These are phyloP conservation scores for Cyberlindnera japonica DNA, from an alignment of 805 yeast genomes.

Conservation along the genomic window DNA sequence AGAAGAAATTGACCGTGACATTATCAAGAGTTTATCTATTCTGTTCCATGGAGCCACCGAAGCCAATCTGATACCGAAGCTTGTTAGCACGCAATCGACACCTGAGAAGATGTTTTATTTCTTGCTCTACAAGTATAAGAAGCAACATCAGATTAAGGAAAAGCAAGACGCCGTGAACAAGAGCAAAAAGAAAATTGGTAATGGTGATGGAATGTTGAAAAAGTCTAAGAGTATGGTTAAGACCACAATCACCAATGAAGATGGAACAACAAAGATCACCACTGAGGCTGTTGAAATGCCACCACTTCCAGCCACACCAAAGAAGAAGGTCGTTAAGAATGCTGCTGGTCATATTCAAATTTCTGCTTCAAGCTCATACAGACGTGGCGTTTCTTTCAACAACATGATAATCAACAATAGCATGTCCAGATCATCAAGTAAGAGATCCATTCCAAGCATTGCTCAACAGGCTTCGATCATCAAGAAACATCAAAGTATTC, in stretches of 20 bases:
- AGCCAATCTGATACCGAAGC: slow-evolving; percentile 45
- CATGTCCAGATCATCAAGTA: slow-evolving; percentile 27
- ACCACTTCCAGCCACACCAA: slow-evolving; percentile 19
- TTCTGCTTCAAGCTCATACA: slow-evolving; percentile 29
- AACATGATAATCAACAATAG: slow-evolving; percentile 16
- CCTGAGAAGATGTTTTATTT: slow-evolving; percentile 82
- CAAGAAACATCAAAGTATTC: slow-evolving; percentile 26
- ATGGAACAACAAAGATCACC: slow-evolving; percentile 26
- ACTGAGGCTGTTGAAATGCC: slow-evolving; percentile 17
- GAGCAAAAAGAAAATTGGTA: slow-evolving; percentile 27
- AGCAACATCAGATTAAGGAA: slow-evolving; percentile 45
- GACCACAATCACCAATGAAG: slow-evolving; percentile 36
- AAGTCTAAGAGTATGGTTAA: slow-evolving; percentile 39
- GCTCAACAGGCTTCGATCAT: not conserved
- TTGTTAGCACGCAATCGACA: slow-evolving; percentile 54
- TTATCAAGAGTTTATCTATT: slow-evolving; percentile 70
- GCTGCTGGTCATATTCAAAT: slow-evolving; percentile 28
- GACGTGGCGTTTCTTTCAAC: slow-evolving; percentile 32
- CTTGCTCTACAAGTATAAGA: slow-evolving; percentile 66
- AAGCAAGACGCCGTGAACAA: slow-evolving; percentile 17
- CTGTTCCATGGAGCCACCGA: slow-evolving; percentile 77
- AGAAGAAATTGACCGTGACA: slow-evolving; percentile 58
- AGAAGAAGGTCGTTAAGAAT: slow-evolving; percentile 22
- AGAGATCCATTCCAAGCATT: slow-evolving; percentile 16
- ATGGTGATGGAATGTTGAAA: slow-evolving; percentile 34